Base-by-base conservation (phyloP, 2,329 filamentous ascomycete genomes). In the Pestalotiopsis sp. region DNA sequence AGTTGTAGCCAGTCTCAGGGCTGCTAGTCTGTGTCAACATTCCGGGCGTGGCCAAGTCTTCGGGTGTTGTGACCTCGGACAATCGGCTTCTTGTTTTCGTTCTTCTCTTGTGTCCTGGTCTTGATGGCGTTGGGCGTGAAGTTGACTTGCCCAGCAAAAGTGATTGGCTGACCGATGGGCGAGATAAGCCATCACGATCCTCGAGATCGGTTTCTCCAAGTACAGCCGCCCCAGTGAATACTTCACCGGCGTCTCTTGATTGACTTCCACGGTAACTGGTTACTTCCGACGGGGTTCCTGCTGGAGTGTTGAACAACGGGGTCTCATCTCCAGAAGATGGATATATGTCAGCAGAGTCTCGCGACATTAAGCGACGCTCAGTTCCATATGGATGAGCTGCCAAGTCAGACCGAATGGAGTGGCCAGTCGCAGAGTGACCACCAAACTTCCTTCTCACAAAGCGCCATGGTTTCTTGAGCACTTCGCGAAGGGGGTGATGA, bases 31-130 rank as follows among this genome's bases (percentile, higher is more conserved):
- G 13, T 17, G 36, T 23, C 3, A 14, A 25, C 12, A 9, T 13
- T 36, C 56, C 59, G 6, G 12, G 17, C 13, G 38, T 67, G 9
- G 62, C 49, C 11, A 73, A n/a, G 5, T 77, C 72, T 12, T 75
- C 75, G 7, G 74, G 74, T 4, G 74, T 78, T 2, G 76, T 77
- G 5, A 78, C 74, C 71, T 78, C 77, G 3, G 76, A 77, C 23
- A 78, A 61, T 20, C 70, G 74, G 31, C 77, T 78, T 6, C 72
- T 66, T 11, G 72, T 45, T 73, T 73, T 40, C 27, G 59, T 70
- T 68, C 73, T 70, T n/a, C 70, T 69, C 66, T 69, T 71, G 45
- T 70, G 70, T 23, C 71, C 75, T 23, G 17, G 45, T 70, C 49
- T 71, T 14, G 14, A 13, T 41, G 40, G 27, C 25, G 36, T 60